Evolutionary conservation across 331 rosid species (phyloP).

Genomic region (Stylosanthes scabra): DNA sequence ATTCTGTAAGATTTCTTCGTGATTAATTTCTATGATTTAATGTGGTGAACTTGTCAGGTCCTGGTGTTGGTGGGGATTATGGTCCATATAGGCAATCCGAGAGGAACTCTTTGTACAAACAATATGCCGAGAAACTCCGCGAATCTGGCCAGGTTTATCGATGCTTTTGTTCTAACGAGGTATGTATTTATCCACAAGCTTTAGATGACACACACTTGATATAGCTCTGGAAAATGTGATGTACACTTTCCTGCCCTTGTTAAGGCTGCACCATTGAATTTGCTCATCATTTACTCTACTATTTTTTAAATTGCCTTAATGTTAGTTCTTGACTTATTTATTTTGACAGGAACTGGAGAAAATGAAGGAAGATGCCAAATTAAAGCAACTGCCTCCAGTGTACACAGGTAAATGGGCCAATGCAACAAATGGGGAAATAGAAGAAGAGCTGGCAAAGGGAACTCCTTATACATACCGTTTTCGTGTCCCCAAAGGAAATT

Average conservation of each 20-base stretch:
- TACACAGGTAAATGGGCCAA: conserved; percentile 89
- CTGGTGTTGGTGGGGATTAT: conserved; percentile 90
- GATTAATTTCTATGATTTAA: neutral
- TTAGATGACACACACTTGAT: conserved; percentile 16
- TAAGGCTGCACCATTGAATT: conserved; percentile 5
- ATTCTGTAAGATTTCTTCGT: conserved; percentile 21
- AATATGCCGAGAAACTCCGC: conserved; percentile 74
- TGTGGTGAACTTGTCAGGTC: conserved; percentile 61
- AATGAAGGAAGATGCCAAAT: conserved; percentile 89
- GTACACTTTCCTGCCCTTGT: conserved; percentile 3
- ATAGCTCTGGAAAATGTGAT: neutral
- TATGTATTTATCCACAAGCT: conserved; percentile 30
- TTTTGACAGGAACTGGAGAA: conserved; percentile 77
- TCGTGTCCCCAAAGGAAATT: conserved; percentile 83
- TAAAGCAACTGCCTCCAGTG: conserved; percentile 83
- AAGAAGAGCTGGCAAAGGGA: conserved; percentile 75
- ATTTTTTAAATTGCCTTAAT: conserved; percentile 18
- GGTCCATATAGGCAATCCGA: conserved; percentile 98
- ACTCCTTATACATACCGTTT: conserved; percentile 81
- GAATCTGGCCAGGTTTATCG: conserved; percentile 81
- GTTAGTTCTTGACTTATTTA: conserved; percentile 28
- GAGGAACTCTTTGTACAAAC: conserved; percentile 82
- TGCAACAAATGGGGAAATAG: conserved; percentile 68
- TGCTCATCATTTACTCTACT: conserved; percentile 5
- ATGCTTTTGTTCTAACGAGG: conserved; percentile 94